Conservation (phyloP, 768 basidiomycete species). For the Nevesoporus exiguus region DNA sequence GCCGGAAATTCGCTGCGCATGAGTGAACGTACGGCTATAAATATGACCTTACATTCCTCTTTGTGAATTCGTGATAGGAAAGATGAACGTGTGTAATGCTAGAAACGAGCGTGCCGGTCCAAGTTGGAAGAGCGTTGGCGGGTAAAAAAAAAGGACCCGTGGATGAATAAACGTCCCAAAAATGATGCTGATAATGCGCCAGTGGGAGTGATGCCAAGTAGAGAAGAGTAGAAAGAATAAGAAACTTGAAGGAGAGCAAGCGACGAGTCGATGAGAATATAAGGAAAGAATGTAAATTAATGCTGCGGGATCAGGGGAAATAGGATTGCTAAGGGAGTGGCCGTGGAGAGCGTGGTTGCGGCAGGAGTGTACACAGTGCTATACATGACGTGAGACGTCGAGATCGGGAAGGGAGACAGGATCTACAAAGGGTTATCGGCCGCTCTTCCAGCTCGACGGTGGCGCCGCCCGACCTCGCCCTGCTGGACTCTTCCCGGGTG, state of each 20-base stretch:
- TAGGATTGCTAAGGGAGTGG: slow-evolving; percentile 9
- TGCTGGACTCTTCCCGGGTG: slow-evolving; percentile 17
- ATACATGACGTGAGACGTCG: neutral
- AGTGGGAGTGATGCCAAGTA: neutral
- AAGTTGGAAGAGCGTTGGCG: neutral
- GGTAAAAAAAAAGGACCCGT: neutral
- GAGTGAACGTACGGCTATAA: neutral
- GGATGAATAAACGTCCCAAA: slow-evolving; percentile 11
- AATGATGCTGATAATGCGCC: slow-evolving; percentile 12
- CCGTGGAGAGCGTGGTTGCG: neutral
- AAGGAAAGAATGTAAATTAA: slow-evolving; percentile 5
- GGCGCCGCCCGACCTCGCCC: slow-evolving; percentile 39
- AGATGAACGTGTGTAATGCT: neutral
- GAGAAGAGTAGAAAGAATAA: neutral
- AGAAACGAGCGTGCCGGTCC: neutral
- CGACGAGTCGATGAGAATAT: slow-evolving; percentile 10
- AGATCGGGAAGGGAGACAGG: neutral
- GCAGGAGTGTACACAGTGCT: neutral
- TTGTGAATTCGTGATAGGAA: neutral
- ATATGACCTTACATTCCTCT: slow-evolving; percentile 14
- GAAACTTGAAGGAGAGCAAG: slow-evolving; percentile 1
- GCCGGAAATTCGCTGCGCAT: neutral
- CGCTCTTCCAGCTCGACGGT: slow-evolving; percentile 60
- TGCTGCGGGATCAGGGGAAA: slow-evolving; percentile 12
- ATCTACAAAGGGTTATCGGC: slow-evolving; percentile 8